Base-by-base conservation (phyloP, 441 rosid species). In the Pelargonium myrrhifolium region DNA sequence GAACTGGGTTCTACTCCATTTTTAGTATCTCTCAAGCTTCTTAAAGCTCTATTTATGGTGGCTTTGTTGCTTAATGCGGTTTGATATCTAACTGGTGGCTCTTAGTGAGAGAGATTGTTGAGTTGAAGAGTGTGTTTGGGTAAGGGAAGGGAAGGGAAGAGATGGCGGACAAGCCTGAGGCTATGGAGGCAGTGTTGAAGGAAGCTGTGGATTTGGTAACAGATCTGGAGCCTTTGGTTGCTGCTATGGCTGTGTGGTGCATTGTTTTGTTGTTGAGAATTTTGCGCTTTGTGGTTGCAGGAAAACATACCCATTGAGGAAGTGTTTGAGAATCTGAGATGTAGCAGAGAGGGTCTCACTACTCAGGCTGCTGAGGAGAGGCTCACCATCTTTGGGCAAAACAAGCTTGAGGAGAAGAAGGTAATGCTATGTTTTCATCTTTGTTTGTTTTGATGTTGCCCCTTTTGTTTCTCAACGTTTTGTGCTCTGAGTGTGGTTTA, bases 401-500 rank as follows among this genome's bases (percentile, higher is more conserved):
- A 85, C 78, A 85, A 82, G 75, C 86, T 85, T 8, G 84, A 85
- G 68, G 88, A 85, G 82, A 85, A 85, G 76, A 72, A 80, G 83
- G 60, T 18, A 24, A 24, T 24, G 28, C 28, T 24, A 24, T 24
- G 67, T 73, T 42, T 43, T 43, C 11, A 12, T 9, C 9, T 3
- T 6, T 42, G 47, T 7, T 42, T 3, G 49, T 15, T 6, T 15
- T 4, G 22, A 15, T 15, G 58, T 51, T 51, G 55, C 6, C 28
- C 28, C 28, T 24, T 24, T 24, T 24, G 28, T 24, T 24, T 24
- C 28, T 24, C 28, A 24, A 24, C 28, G 1, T 24, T 51, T 51
- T 15, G 58, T 51, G 4, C 17, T 51, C 21, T 15, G 58, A 21
- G 58, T 51, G 7, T 9, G 35, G n/a, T 20, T 20, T 21, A 53